A percentile compares a stretch with the other conserved stretches of the same genome.
These are phyloP conservation scores for Colletotrichum aenigma DNA, from an alignment of 2,329 filamentous ascomycete species.

Conservation along the genomic window DNA sequence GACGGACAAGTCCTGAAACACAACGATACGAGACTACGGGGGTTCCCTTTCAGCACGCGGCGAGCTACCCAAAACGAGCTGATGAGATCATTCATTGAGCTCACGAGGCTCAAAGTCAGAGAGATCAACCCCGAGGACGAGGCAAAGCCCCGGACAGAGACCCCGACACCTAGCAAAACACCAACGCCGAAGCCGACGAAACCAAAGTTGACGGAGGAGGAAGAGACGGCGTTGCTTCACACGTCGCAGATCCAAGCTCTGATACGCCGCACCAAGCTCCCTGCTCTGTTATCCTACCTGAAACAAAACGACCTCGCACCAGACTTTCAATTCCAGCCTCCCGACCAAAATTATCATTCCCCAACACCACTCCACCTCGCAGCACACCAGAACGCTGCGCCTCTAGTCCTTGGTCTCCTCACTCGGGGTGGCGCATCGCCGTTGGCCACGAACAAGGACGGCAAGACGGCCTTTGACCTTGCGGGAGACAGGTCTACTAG, in stretches of 20 bases:
- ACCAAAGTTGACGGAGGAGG: conserved; percentile 77
- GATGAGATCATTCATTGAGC: conserved; percentile 91
- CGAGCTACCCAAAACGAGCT: conserved; percentile 93
- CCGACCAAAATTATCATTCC: conserved; percentile 76
- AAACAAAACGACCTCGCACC: conserved; percentile 73
- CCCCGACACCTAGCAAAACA: conserved; percentile 34
- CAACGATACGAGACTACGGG: conserved; percentile 80
- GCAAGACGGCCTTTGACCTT: conserved; percentile 86
- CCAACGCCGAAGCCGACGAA: conserved; percentile 50
- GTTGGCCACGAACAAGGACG: conserved; percentile 70
- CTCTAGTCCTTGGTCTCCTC: conserved; percentile 79
- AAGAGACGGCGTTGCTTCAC: conserved; percentile 81
- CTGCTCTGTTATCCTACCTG: conserved; percentile 84
- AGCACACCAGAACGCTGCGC: conserved; percentile 77
- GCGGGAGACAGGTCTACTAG: conserved; percentile 84
- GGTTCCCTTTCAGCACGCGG: conserved; percentile 92
- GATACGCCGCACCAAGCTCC: conserved; percentile 87
- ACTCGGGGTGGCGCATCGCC: conserved; percentile 78
- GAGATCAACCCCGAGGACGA: conserved; percentile 73
- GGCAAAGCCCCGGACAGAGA: conserved; percentile 45
- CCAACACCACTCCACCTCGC: conserved; percentile 86
- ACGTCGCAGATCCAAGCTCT: conserved; percentile 89
- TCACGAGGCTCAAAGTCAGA: conserved; percentile 86
- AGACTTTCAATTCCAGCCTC: conserved; percentile 77
- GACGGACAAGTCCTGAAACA: conserved; percentile 82